Base-by-base conservation (phyloP, 345 rosid genomes). In the Moringa oleifera region DNA sequence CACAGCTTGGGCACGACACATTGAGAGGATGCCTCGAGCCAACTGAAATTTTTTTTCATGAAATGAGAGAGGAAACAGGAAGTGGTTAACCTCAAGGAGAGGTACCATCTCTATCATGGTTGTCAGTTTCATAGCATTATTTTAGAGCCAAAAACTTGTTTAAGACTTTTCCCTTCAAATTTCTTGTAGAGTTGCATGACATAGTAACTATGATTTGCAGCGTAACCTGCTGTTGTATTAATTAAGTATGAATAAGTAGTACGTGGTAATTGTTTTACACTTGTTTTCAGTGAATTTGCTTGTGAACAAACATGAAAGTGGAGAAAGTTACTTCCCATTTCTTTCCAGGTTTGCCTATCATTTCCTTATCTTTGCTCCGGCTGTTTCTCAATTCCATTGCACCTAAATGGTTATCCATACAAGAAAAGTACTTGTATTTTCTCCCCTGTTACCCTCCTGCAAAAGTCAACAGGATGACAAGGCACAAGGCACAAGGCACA, bases 1-100 rank as follows among this genome's bases (percentile, higher is more conserved):
- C 87, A 23, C 98, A 93, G 67, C 97, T 93, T 23, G 98, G 97
- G 64, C 93, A 81, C 21, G 96, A 81, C 75, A 85, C 81, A 28
- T 69, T 85, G 69, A 80, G 98, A 51, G 73, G 73, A 66, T 84
- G 96, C 72, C 86, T 84, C 22, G 80, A 87, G 65, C 97, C 97
- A 0, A 89, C 90, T 0, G 98, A 93, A 71, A 93, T 87, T 53
- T 92, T 85, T 64, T 71, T 87, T 54, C 85, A 79, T 53, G 75
- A 68, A 66, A 63, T 22, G n/a, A 46, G 73, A 51, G 64, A 73
- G 62, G 45, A 72, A 69, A 24, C 18, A 66, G 15, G 36, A 25
- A 52, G 58, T 62, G 68, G 64, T 49, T 67, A n/a, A n/a, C n/a
- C n/a, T 62, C 56, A 4, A 69, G 51, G 28, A 64, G 47, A 7